Evolutionary conservation across 2,329 filamentous ascomycete genomes (phyloP).

Genomic region (Colletotrichum zoysiae): DNA sequence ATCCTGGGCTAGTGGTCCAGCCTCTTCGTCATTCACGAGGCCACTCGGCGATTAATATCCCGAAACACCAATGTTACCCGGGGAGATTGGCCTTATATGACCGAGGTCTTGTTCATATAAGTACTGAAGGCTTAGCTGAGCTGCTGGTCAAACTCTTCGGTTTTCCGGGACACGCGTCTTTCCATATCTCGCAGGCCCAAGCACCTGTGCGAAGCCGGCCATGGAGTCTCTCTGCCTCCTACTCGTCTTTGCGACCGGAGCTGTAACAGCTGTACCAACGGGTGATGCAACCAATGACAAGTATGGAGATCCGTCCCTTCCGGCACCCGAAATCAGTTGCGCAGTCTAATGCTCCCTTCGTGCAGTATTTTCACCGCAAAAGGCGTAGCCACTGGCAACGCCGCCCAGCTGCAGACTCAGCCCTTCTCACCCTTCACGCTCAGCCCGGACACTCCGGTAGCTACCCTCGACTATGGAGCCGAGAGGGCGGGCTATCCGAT

Average conservation of each 20-base stretch:
- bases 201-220: too few species aligned
- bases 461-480: conserved; percentile 49
- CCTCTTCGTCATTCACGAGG: background rate
- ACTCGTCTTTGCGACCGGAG: background rate
- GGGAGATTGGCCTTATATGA: background rate
- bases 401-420: conserved; percentile 4
- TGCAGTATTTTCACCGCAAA: conserved; percentile 4
- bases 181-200: background rate
- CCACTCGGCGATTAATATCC: conserved; percentile 1
- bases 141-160: background rate
- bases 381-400: conserved; percentile 3
- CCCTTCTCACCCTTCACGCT: conserved; percentile 20
- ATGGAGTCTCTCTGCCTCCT: background rate
- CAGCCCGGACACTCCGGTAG: conserved; percentile 27
- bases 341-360: too few species aligned
- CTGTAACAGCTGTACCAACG: background rate
- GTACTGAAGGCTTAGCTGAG: background rate
- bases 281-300: background rate
- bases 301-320: background rate
- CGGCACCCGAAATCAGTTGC: background rate
- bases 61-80: background rate
- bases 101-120: background rate
- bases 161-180: background rate
- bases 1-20: background rate
- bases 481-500: conserved; percentile 52